phyloP scores from a whole-genome alignment of 116 monocot species.

The Papilionanthe hybrid region DNA sequence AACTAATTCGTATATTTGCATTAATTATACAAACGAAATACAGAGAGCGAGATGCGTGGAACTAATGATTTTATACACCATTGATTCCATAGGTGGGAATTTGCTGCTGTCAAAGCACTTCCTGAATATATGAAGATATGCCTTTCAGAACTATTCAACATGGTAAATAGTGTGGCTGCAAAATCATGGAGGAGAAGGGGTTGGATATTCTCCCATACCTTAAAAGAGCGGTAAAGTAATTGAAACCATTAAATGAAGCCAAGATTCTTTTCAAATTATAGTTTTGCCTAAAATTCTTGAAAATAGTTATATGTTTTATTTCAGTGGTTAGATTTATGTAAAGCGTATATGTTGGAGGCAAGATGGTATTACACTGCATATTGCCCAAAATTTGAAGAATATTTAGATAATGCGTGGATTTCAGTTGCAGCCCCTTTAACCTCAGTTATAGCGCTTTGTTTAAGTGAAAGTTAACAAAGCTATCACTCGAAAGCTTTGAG shows the following conservation, averaged over 20 bases:
- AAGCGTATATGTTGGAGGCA: constrained; percentile 5
- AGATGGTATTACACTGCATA: constrained; percentile 15
- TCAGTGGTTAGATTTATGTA: constrained; percentile 8
- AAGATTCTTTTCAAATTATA: not conserved
- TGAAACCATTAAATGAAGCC: not conserved
- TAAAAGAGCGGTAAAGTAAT: not conserved
- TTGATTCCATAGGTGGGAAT: too few relatives aligned
- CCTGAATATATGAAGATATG: constrained; percentile 27
- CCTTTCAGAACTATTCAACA: constrained; percentile 18
- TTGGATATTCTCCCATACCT: not conserved
- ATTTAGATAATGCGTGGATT: constrained; percentile 30
- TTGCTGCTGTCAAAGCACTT: constrained; percentile 4
- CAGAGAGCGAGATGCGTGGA: too few relatives aligned
- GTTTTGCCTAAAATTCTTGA: not conserved
- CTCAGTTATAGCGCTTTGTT: constrained; percentile 3
- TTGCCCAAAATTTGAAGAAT: constrained; percentile 27
- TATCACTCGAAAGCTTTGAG: too few relatives aligned
- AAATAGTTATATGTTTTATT: too few relatives aligned
- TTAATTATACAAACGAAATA: too few relatives aligned
- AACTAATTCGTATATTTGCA: too few relatives aligned
- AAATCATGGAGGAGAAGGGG: not conserved
- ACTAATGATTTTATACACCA: too few relatives aligned
- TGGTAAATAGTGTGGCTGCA: constrained; percentile 7
- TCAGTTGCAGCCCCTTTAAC: constrained; percentile 6
- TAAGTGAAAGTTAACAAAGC: too few relatives aligned